Percentiles rank a stretch among this genome's conserved stretches.
Evolutionary conservation across 176 grass and related monocot genomes (phyloP).

Genomic region (Calamus simplicifolius): DNA sequence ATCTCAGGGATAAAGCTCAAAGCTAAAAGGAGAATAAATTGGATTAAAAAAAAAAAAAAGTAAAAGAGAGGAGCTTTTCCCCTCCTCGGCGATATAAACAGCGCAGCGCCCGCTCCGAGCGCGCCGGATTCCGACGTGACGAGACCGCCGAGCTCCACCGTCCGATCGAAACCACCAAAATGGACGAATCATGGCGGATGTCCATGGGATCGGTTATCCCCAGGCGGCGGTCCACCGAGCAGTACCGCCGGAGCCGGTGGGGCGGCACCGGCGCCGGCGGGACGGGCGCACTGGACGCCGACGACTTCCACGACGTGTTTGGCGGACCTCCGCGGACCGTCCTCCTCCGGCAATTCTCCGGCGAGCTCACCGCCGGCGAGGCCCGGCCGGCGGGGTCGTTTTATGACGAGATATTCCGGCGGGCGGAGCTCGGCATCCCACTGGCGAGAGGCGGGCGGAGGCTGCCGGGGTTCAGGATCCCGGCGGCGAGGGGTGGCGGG

Average conservation of each 20-base stretch:
- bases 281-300: constrained; percentile 13
- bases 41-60: no score
- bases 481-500: constrained; percentile 3
- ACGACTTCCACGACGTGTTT: constrained; percentile 82
- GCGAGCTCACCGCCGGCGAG: not conserved
- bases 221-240: constrained; percentile 23
- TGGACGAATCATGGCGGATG: constrained; percentile 76
- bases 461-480: constrained; percentile 17
- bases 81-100: no score
- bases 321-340: constrained; percentile 78
- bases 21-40: no score
- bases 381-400: not conserved
- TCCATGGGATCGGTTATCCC: not conserved
- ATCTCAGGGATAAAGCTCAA: no score
- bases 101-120: no score
- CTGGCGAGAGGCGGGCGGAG: constrained; percentile 5
- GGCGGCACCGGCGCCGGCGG: not conserved
- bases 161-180: constrained; percentile 5
- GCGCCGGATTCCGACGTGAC: not conserved
- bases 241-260: constrained; percentile 39
- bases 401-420: constrained; percentile 10
- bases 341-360: constrained; percentile 65
- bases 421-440: not conserved
- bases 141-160: not conserved
- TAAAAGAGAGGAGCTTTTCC: no score